A percentile compares a stretch with the other conserved stretches of the same genome.
Conservation (phyloP, 2,329 filamentous ascomycete genomes). For the Pyricularia grisea region DNA sequence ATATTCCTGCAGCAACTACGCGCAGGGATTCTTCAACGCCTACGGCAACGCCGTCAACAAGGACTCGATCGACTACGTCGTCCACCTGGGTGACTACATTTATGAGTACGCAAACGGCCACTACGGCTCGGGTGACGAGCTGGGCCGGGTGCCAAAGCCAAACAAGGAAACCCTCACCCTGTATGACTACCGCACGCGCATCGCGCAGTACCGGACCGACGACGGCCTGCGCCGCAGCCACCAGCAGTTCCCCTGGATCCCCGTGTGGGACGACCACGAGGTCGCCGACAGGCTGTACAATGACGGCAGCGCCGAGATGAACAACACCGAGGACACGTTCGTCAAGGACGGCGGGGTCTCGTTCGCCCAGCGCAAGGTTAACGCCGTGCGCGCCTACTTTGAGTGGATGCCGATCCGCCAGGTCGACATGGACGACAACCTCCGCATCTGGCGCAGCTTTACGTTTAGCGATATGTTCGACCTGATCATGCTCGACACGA, state of each 20-base stretch:
- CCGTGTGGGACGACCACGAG: slow-evolving; percentile 56
- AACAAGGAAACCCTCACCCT: slow-evolving; percentile 39
- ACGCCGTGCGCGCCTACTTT: slow-evolving; percentile 62
- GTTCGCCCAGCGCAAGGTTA: slow-evolving; percentile 66
- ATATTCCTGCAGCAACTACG: slow-evolving; percentile 61
- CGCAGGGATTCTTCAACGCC: slow-evolving; percentile 49
- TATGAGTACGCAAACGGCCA: slow-evolving; percentile 47
- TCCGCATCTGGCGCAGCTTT: slow-evolving; percentile 60
- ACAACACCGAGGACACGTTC: slow-evolving; percentile 61
- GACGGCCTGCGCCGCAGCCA: slow-evolving; percentile 46
- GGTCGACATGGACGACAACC: slow-evolving; percentile 58
- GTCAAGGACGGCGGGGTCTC: slow-evolving; percentile 47
- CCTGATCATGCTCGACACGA: slow-evolving; percentile 59
- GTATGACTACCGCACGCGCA: slow-evolving; percentile 49
- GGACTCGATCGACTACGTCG: slow-evolving; percentile 48
- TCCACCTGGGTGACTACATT: slow-evolving; percentile 53
- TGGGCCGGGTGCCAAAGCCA: slow-evolving; percentile 43
- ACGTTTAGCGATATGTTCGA: slow-evolving; percentile 57
- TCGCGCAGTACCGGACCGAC: slow-evolving; percentile 53
- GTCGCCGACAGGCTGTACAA: slow-evolving; percentile 57
- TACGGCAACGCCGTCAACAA: slow-evolving; percentile 51
- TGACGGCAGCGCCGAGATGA: slow-evolving; percentile 49
- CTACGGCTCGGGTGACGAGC: slow-evolving; percentile 40
- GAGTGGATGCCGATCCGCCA: slow-evolving; percentile 48
- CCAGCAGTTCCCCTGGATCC: slow-evolving; percentile 50